Evolutionary conservation across 1,284 basidiomycete species (phyloP).

Genomic region (Cryptococcus hybrid): DNA sequence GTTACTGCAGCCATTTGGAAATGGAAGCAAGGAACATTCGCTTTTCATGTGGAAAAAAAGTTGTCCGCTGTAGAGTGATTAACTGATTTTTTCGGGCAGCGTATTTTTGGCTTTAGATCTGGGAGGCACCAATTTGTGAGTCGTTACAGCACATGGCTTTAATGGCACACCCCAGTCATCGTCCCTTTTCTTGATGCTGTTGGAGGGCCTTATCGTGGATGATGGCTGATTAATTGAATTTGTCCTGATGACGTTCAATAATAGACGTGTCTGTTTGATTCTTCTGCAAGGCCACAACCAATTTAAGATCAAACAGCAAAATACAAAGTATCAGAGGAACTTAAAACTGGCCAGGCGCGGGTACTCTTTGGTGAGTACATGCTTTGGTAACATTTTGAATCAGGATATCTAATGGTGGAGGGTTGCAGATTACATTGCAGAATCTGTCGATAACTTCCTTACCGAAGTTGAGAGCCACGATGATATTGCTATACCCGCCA

Average conservation of each 20-base stretch:
- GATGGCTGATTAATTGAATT: neutral
- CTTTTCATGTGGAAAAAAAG: neutral
- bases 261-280: conserved; percentile 89
- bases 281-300: conserved; percentile 82
- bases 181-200: conserved; percentile 5
- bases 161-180: neutral
- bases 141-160: conserved; percentile 9
- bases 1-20: too few relatives aligned
- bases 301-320: conserved; percentile 86
- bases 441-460: conserved; percentile 91
- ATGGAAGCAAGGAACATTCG: neutral
- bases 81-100: neutral
- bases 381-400: neutral
- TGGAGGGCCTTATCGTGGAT: neutral
- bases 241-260: neutral
- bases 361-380: conserved; percentile 70
- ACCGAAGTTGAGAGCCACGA: conserved; percentile 58
- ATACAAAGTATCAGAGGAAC: conserved; percentile 83
- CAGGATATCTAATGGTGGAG: neutral
- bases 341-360: conserved; percentile 84
- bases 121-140: conserved; percentile 91
- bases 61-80: too few relatives aligned
- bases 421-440: conserved; percentile 85
- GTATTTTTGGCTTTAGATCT: conserved; percentile 92
- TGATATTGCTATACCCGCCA: conserved; percentile 18